Evolutionary conservation across 768 basidiomycete species (phyloP).

Genomic region (Pulveroboletus sp.): DNA sequence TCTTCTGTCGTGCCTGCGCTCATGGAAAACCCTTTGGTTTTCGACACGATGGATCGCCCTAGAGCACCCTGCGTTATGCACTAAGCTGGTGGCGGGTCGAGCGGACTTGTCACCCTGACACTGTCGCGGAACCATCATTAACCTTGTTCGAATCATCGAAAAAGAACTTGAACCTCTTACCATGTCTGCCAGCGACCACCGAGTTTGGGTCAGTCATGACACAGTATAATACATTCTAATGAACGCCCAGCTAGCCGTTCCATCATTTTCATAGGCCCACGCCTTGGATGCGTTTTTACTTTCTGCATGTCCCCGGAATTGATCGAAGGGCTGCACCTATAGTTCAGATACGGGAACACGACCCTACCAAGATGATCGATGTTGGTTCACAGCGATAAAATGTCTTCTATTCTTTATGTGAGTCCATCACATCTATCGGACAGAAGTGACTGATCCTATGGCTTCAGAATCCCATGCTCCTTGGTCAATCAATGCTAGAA

Average conservation of each 20-base stretch:
- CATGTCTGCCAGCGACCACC: constrained; percentile 39
- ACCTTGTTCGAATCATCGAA: constrained; percentile 53
- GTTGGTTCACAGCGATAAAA: constrained; percentile 14
- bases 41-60: not conserved
- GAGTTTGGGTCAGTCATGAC: constrained; percentile 34
- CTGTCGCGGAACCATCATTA: constrained; percentile 41
- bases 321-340: constrained; percentile 27
- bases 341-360: constrained; percentile 33
- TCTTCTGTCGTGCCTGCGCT: constrained; percentile 16
- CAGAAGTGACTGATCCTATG: not conserved
- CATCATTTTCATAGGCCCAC: constrained; percentile 20
- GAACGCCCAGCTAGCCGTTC: not conserved
- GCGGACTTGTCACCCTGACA: constrained; percentile 33
- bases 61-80: not conserved
- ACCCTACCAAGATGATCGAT: constrained; percentile 14
- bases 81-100: constrained; percentile 29
- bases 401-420: constrained; percentile 27
- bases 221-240: not conserved
- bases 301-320: constrained; percentile 38
- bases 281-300: constrained; percentile 43
- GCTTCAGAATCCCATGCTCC: constrained; percentile 9
- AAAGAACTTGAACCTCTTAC: constrained; percentile 36
- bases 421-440: not conserved
- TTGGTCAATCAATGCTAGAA: constrained; percentile 34
- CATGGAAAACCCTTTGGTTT: constrained; percentile 10